Conservation (phyloP, 352 stramenopile species). For the Phytophthora ohioensis region DNA sequence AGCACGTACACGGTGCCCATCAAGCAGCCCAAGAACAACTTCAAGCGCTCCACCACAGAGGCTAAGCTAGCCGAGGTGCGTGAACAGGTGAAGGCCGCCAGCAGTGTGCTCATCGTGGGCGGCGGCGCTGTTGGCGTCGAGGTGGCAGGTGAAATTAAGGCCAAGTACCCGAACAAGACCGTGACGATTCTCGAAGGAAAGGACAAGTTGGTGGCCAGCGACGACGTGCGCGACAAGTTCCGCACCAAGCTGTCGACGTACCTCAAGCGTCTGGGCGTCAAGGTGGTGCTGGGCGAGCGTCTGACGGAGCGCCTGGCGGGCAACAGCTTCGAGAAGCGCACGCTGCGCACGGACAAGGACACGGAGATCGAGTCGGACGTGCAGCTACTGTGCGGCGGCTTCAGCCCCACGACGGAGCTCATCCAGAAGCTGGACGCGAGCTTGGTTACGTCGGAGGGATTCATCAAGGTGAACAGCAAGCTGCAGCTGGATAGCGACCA, state of each 20-base stretch:
- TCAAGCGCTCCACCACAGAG: constrained; percentile 3
- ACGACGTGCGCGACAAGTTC: constrained; percentile 59
- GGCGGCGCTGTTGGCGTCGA: constrained; percentile 64
- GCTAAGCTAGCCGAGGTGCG: constrained; percentile 40
- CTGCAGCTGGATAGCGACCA: constrained; percentile 53
- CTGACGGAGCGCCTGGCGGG: constrained; percentile 44
- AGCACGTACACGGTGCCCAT: constrained; percentile 58
- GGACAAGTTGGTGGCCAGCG: constrained; percentile 40
- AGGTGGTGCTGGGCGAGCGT: constrained; percentile 57
- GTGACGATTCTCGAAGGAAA: constrained; percentile 64
- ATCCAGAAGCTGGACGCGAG: constrained; percentile 43
- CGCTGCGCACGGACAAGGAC: constrained; percentile 57
- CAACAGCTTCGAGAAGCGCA: constrained; percentile 53
- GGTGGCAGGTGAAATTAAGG: constrained; percentile 67
- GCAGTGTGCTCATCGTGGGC: constrained; percentile 66
- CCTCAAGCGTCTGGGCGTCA: constrained; percentile 52
- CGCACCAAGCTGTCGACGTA: constrained; percentile 44
- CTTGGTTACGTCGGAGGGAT: constrained; percentile 47
- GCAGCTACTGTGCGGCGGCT: constrained; percentile 52
- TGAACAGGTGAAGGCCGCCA: constrained; percentile 51
- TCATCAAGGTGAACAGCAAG: constrained; percentile 56
- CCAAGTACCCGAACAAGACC: constrained; percentile 60
- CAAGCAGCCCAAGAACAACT: constrained; percentile 12
- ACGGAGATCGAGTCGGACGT: constrained; percentile 60
- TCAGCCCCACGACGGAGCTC: constrained; percentile 50